Evolutionary conservation across 1,139 yeast species (phyloP), one percentile per base, ranked within the genome.

Genomic region (Casaregolazyma lundiana): DNA sequence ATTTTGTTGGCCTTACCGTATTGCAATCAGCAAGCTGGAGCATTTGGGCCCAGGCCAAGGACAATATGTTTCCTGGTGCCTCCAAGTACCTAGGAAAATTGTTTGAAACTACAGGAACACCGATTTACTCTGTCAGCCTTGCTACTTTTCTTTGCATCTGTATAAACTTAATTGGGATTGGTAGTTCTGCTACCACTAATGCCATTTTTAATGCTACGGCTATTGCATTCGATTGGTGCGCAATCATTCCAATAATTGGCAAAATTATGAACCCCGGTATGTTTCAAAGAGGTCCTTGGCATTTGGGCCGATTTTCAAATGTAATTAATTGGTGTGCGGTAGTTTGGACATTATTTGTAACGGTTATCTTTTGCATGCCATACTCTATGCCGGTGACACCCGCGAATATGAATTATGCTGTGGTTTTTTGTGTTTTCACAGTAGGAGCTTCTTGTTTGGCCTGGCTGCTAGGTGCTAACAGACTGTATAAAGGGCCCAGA

Each of bases 151-250:
- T 81, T 45, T 86, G 85, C 42, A 77, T 78, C 58, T 68, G 79
- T 24, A 67, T 78, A 39, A 70, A 82, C 50, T 71, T 80, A 48
- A 70, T 81, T 52, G 73, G 80, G 57, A 78, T 83, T 65, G 84
- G 83, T 26, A 85, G 85, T 37, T 79, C 75, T 50, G 73, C 77
- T 17, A 84, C 89, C 35, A 78, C 83, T 55, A 80, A 79, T 42
- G 90, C 90, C 37, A 80, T 81, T 48, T 83, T 83, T 67, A 80
- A 85, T 2, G 84, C 83, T 36, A 86, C 87, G 48, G 89, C 88
- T 45, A 81, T 82, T 60, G 77, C 85, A 17, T 81, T 85, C 0
- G 82, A 81, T 58, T 74, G 83, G 56, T 80, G 88, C 3, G 83
- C 82, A 63, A 74, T 80, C 11, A 69, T 79, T 55, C 90, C 90